Percentiles rank a stretch among this genome's conserved stretches.
Evolutionary conservation across 208 protist genomes (phyloP).

Genomic region (Leishmania aethiopica): DNA sequence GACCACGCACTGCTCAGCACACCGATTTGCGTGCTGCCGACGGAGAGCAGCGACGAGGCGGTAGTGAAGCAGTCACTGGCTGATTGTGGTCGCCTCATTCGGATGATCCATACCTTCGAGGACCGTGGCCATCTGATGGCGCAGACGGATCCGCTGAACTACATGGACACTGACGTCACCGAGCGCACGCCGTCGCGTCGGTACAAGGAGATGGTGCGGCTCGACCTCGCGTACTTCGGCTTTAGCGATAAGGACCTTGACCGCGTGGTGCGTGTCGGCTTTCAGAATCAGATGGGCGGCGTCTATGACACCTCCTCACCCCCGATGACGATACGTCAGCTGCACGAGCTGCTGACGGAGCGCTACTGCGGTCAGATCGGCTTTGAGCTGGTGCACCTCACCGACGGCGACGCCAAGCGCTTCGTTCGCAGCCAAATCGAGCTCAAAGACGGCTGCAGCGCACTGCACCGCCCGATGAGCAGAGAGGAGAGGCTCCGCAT

Average conservation of each 20-base stretch:
- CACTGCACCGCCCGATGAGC: conserved; percentile 52
- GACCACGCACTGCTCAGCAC: conserved; percentile 62
- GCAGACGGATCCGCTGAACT: conserved; percentile 84
- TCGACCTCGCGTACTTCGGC: conserved; percentile 86
- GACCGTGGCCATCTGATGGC: conserved; percentile 85
- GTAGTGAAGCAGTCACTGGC: conserved; percentile 74
- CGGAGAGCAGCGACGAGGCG: conserved; percentile 26
- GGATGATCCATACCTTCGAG: conserved; percentile 92
- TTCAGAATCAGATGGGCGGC: conserved; percentile 74
- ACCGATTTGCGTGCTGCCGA: conserved; percentile 73
- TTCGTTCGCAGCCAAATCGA: conserved; percentile 94
- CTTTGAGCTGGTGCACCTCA: conserved; percentile 96
- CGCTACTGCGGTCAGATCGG: conserved; percentile 93
- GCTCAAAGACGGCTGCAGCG: conserved; percentile 45
- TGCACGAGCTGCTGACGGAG: conserved; percentile 78
- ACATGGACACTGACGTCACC: conserved; percentile 53
- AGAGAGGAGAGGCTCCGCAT: conserved; percentile 87
- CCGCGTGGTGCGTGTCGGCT: conserved; percentile 80
- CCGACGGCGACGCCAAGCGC: conserved; percentile 79
- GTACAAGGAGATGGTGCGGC: conserved; percentile 59
- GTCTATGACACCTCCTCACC: conserved; percentile 63
- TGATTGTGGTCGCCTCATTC: conserved; percentile 78
- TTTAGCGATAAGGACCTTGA: conserved; percentile 72
- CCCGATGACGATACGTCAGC: conserved; percentile 77
- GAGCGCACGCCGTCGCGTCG: conserved; percentile 54